Evolutionary conservation across 2,329 filamentous ascomycete species (phyloP), one percentile per base, ranked within the genome.

Genomic region (Trichoderma arundinaceum): DNA sequence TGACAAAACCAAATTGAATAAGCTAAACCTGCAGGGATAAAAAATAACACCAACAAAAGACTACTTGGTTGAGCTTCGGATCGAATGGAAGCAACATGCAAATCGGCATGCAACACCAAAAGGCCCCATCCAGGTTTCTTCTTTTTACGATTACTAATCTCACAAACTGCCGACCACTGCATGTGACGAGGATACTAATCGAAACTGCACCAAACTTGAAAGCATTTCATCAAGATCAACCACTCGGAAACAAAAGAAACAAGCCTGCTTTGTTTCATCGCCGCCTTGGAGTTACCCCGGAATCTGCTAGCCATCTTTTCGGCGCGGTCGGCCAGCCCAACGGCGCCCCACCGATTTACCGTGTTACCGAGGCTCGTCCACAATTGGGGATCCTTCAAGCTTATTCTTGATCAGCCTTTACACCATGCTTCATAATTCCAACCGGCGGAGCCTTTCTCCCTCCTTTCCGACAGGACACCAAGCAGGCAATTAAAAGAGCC

Each of bases 221-320:
- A 19, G 22, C 22, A 28, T 4, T 2, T 28, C 22, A 28, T 15
- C 22, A 43, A 46, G n/a, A 17, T 17, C 41, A 35, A 46, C 54
- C 54, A 46, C 41, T 58, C 54, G 54, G 54, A 33, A 46, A 7
- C 41, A 35, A 44, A 9, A 46, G 41, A 46, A 35, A 10, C 28
- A 12, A 46, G 28, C 7, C 41, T 15, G 10, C 12, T 12, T 9
- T 10, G 13, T 1, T 3, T n/a, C 54, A 13, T 43, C 22, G 41
- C 28, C 17, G n/a, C 28, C n/a, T n/a, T 58, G 39, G 56, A 38
- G 32, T 22, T 60, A 51, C 57, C 57, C 58, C 58, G 41, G 58
- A 51, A 51, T 61, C 58, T 41, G n/a, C 17, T 22, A 49, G 44
- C 44, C 44, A 58, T 58, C 54, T 32, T 44, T 22, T 54, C 35